These are phyloP conservation scores for Fusarium avenaceum DNA, from an alignment of 2,329 filamentous ascomycete genomes.

Conservation along the genomic window DNA sequence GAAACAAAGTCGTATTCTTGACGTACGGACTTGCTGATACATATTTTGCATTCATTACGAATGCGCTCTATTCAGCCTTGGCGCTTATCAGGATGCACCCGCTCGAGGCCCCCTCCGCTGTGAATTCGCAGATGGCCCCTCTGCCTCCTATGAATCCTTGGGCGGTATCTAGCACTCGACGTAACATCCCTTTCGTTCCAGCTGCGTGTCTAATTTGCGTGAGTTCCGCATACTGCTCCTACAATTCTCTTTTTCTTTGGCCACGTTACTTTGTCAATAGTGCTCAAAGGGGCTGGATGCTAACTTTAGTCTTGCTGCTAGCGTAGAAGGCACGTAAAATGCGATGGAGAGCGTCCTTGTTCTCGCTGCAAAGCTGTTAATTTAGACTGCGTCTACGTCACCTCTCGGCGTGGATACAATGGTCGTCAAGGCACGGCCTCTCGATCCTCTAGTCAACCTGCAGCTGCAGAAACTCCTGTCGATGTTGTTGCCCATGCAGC, in stretches of 20 bases:
- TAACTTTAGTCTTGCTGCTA: neutral
- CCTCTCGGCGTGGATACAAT: constrained; percentile 3
- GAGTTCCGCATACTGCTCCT: neutral
- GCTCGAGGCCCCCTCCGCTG: neutral
- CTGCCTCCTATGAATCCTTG: neutral
- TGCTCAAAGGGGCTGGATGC: accelerated
- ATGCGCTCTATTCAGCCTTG: neutral
- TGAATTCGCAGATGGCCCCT: accelerated
- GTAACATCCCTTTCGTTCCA: neutral
- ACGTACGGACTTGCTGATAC: neutral
- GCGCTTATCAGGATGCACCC: neutral
- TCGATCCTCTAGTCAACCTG: accelerated
- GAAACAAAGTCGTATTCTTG: neutral
- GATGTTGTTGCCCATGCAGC: accelerated
- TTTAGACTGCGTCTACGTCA: constrained; percentile 1
- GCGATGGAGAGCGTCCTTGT: constrained; percentile 11
- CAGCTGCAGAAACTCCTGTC: accelerated
- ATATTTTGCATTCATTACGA: accelerated
- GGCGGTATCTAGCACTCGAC: neutral
- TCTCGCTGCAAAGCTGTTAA: constrained; percentile 1
- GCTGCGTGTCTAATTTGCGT: constrained; percentile 13
- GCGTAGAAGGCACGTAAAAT: constrained; percentile 11
- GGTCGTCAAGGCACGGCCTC: neutral
- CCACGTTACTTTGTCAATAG: neutral
- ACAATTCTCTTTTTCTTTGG: neutral